Percentiles rank a stretch among this genome's conserved stretches.
phyloP scores from a whole-genome alignment of 768 basidiomycete genomes.

The Termitomyces sp. region DNA sequence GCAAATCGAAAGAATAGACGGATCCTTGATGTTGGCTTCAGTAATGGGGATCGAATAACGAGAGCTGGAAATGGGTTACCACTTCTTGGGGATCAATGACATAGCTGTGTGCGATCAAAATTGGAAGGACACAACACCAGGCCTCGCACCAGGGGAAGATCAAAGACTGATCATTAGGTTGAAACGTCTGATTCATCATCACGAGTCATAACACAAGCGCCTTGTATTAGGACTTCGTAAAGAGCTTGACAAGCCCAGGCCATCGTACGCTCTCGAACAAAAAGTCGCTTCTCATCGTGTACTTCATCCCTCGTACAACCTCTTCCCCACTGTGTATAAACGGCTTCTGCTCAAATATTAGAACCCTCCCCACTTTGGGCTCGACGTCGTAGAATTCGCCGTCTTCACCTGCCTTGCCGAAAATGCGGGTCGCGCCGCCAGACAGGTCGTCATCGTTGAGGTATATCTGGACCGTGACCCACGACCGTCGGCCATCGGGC shows the following conservation, averaged over 20 bases:
- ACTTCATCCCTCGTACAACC: slow-evolving; percentile 37
- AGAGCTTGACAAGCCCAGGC: background rate
- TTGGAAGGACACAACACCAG: no score
- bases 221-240: no score
- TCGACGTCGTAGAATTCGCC: slow-evolving; percentile 35
- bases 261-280: slow-evolving; percentile 25
- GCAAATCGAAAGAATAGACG: no score
- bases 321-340: slow-evolving; percentile 42
- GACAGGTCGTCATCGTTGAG: slow-evolving; percentile 35
- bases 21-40: no score
- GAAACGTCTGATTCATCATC: no score
- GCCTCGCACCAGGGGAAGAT: no score
- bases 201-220: no score
- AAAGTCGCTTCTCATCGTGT: slow-evolving; percentile 39
- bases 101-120: no score
- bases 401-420: slow-evolving; percentile 17
- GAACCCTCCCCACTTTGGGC: slow-evolving; percentile 38
- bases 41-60: no score
- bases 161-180: no score
- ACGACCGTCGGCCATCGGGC: slow-evolving; percentile 34
- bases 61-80: no score
- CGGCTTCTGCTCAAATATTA: slow-evolving; percentile 42
- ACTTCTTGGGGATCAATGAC: no score
- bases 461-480: slow-evolving; percentile 44
- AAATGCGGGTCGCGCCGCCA: slow-evolving; percentile 42